Evolutionary conservation across 176 grass and related monocot species (phyloP), one percentile per base, ranked within the genome.

Genomic region (Elaeis guineensis): DNA sequence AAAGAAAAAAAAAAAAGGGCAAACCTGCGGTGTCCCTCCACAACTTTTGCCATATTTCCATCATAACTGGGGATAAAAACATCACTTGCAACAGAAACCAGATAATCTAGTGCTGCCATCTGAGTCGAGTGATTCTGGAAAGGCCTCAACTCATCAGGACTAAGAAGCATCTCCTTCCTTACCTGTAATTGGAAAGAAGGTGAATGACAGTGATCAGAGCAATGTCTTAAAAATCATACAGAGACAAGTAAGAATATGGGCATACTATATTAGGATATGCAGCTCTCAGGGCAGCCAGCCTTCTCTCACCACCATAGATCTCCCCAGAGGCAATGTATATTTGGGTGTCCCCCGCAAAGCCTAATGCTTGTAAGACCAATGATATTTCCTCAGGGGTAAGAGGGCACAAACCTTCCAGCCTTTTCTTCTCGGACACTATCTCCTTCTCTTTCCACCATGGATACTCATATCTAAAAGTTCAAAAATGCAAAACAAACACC

Each of bases 391-490:
- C 87, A 57, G 93, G 93, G 69, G 93, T 97, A 73, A 97, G 87
- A 51, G 93, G 93, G 69, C 93, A 97, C 25, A 91, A 76, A 54
- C 93, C 92, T 58, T 91, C 93, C 3, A 91, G 58, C 32, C 93
- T 84, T 85, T 91, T 97, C 81, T 85, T 85, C 57, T 97, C 81
- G 62, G 93, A 88, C 61, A 80, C 84, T 71, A 89, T 89, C 72
- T 97, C 93, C 75, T 97, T 97, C 62, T 91, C 93, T 75, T 97
- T 97, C 93, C 93, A 97, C 93, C 93, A 97, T 55, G 93, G 93
- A 70, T 67, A 97, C 63, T 81, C 84, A 83, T 97, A 91, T 65
- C 93, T 97, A 69, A 3, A 77, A 65, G 57, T 66, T 16, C 60
- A 77, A 71, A 77, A 71, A 49, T 3, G 72, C 50, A 26, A 64